These are phyloP conservation scores for Hypoxylon intermedium DNA, from an alignment of 495 filamentous ascomycete species.

Conservation along the genomic window DNA sequence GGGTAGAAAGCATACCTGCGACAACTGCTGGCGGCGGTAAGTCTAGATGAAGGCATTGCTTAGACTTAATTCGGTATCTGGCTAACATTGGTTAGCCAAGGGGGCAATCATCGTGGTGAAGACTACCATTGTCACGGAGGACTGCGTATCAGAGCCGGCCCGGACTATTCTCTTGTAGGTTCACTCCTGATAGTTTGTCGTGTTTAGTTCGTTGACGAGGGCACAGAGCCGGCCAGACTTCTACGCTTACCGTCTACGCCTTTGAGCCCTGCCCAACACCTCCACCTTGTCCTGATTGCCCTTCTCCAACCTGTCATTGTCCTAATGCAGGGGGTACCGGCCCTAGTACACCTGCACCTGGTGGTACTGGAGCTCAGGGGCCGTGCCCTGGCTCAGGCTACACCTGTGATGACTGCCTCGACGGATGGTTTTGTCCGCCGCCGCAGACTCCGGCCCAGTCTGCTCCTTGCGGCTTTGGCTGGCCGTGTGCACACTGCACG, in stretches of 20 bases:
- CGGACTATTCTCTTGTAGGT: conserved; percentile 29
- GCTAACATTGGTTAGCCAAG: conserved; percentile 14
- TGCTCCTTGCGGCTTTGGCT: conserved; percentile 51
- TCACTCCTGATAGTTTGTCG: neutral
- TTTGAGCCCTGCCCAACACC: conserved; percentile 25
- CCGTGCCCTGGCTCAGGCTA: conserved; percentile 50
- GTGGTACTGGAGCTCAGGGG: conserved; percentile 26
- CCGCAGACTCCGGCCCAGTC: conserved; percentile 49
- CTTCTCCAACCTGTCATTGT: conserved; percentile 36
- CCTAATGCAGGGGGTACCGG: conserved; percentile 18
- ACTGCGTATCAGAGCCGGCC: conserved; percentile 11
- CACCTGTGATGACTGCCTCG: conserved; percentile 50
- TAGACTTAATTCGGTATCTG: neutral
- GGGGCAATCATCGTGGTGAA: conserved; percentile 3
- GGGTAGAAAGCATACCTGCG: neutral
- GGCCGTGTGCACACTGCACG: conserved; percentile 51
- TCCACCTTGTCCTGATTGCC: conserved; percentile 21
- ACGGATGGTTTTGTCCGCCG: conserved; percentile 55
- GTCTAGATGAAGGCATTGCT: neutral
- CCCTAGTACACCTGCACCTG: conserved; percentile 16
- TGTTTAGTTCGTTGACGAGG: conserved; percentile 7
- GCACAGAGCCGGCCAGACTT: conserved; percentile 21
- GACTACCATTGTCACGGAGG: conserved; percentile 8
- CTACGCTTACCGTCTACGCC: conserved; percentile 21
- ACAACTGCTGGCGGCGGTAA: conserved; percentile 23